Evolutionary conservation across 2,329 filamentous ascomycete species (phyloP).

Genomic region (Penicillium griseofulvum): DNA sequence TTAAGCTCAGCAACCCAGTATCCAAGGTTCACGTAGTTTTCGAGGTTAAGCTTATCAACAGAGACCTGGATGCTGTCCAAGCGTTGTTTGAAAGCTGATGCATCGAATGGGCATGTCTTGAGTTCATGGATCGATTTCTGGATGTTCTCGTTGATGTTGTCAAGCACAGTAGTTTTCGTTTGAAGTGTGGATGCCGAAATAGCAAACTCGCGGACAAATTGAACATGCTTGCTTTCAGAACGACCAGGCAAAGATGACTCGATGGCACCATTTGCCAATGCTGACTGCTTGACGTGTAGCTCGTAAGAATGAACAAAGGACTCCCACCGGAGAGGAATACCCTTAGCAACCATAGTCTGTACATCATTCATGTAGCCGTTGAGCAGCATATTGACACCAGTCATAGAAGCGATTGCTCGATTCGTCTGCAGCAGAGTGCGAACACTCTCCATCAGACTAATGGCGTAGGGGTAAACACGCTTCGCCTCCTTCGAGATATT

Average conservation of each 20-base stretch:
- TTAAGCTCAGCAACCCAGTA: conserved; percentile 91
- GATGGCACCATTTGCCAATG: conserved; percentile 59
- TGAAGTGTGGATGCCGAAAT: conserved; percentile 83
- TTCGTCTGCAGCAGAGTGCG: conserved; percentile 86
- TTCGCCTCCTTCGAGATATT: conserved; percentile 99
- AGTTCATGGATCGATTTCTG: conserved; percentile 82
- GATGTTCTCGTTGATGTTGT: conserved; percentile 73
- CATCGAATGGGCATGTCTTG: conserved; percentile 78
- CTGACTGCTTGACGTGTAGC: conserved; percentile 69
- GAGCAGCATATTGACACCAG: conserved; percentile 80
- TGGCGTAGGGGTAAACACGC: conserved; percentile 94
- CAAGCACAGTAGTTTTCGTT: conserved; percentile 75
- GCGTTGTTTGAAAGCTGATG: conserved; percentile 72
- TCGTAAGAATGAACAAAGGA: conserved; percentile 98
- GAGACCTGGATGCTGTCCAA: conserved; percentile 84
- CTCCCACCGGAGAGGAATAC: conserved; percentile 90
- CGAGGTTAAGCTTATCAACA: conserved; percentile 93
- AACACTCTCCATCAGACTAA: conserved; percentile 98
- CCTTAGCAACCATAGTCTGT: conserved; percentile 77
- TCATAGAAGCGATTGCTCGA: conserved; percentile 79
- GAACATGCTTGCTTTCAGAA: conserved; percentile 87
- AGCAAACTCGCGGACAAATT: conserved; percentile 93
- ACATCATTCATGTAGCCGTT: conserved; percentile 91
- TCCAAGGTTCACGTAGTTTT: conserved; percentile 90
- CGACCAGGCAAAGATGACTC: conserved; percentile 57